Evolutionary conservation across 192 early-diverging fungal genomes (phyloP).

Genomic region (Chytriomyces hyalinus): DNA sequence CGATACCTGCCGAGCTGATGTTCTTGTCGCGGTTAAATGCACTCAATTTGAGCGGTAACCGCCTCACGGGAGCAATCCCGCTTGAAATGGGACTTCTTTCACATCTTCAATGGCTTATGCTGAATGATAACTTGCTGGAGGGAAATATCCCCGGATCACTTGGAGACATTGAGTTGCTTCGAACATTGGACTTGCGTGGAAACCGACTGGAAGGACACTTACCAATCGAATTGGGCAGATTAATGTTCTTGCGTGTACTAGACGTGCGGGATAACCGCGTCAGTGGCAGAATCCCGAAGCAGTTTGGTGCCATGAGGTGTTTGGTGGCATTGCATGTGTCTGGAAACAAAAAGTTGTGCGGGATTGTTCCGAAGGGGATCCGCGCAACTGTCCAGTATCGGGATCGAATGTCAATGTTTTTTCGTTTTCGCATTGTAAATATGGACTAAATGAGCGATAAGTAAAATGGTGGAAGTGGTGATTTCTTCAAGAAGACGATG

Average conservation of each 20-base stretch:
- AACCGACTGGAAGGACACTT: background rate
- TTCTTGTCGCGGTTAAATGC: background rate
- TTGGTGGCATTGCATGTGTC: background rate
- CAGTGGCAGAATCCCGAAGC: background rate
- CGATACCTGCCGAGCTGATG: background rate
- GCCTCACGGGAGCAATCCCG: too few relatives aligned
- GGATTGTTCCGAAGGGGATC: too few relatives aligned
- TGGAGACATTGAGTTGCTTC: background rate
- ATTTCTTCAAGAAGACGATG: too few relatives aligned
- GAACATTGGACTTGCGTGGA: background rate
- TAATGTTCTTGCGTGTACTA: background rate
- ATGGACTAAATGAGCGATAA: too few relatives aligned
- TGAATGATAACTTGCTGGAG: background rate
- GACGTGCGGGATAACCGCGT: conserved; percentile 3
- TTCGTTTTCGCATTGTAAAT: too few relatives aligned
- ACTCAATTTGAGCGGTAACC: too few relatives aligned
- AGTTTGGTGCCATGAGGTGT: background rate
- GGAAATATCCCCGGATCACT: background rate
- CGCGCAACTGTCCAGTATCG: too few relatives aligned
- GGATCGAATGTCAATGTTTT: too few relatives aligned
- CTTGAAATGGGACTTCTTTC: too few relatives aligned
- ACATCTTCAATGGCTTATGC: background rate
- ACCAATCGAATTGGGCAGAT: background rate
- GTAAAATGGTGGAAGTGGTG: too few relatives aligned
- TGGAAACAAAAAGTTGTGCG: too few relatives aligned